Evolutionary conservation across 345 rosid species (phyloP).

Genomic region (Sonneratia caseolaris): DNA sequence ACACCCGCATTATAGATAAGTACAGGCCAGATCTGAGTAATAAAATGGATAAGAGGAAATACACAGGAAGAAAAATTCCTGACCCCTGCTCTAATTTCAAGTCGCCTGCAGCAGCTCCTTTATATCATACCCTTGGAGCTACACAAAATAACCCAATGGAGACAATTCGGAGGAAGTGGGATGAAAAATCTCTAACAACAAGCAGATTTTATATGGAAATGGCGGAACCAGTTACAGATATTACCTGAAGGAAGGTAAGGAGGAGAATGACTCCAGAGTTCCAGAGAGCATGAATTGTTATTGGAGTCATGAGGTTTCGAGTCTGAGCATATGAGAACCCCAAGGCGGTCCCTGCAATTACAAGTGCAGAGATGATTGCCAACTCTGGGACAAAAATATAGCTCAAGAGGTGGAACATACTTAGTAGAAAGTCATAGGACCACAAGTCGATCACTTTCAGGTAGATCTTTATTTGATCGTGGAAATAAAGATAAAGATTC

Average conservation of each 20-base stretch:
- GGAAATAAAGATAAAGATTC: background rate
- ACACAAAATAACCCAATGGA: constrained; percentile 2
- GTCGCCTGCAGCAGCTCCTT: constrained; percentile 62
- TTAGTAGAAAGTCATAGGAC: background rate
- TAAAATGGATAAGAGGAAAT: background rate
- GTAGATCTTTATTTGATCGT: background rate
- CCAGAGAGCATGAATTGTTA: constrained; percentile 79
- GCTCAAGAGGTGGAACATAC: background rate
- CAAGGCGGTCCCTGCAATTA: constrained; percentile 43
- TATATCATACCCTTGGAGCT: constrained; percentile 86
- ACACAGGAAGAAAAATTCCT: background rate
- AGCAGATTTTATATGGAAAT: background rate
- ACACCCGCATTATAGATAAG: too few species aligned
- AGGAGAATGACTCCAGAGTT: constrained; percentile 76
- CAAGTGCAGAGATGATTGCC: background rate
- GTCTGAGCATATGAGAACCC: constrained; percentile 88
- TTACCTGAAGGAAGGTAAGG: constrained; percentile 85
- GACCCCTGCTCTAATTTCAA: background rate
- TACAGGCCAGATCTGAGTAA: background rate
- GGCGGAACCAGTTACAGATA: background rate
- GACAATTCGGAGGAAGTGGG: background rate
- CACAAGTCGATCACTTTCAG: background rate
- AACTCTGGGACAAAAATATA: background rate
- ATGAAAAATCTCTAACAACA: background rate
- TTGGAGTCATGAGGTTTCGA: constrained; percentile 73